phyloP scores from a whole-genome alignment of 805 yeast genomes.

The Teunomyces atbi region DNA sequence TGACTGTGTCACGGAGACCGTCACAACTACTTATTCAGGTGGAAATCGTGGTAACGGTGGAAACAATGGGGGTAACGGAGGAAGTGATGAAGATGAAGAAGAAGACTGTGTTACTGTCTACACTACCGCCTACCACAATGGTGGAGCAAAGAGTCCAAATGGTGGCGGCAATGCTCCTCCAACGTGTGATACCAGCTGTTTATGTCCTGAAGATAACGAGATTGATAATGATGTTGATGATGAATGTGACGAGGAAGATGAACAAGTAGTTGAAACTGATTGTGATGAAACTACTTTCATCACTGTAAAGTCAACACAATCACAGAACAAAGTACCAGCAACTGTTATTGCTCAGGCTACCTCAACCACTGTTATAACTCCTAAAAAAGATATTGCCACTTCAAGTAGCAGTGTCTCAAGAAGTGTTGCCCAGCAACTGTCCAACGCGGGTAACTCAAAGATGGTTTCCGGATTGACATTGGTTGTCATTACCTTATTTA shows the following conservation, averaged over 20 bases:
- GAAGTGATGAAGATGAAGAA: constrained; percentile 9
- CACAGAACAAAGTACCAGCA: background rate
- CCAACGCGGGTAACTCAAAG: constrained; percentile 11
- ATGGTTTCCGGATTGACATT: constrained; percentile 8
- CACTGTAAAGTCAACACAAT: constrained; percentile 1
- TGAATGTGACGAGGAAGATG: constrained; percentile 12
- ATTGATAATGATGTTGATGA: constrained; percentile 14
- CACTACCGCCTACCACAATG: constrained; percentile 11
- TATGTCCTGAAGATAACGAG: constrained; percentile 12
- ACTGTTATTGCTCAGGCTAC: constrained; percentile 6
- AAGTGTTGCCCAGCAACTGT: background rate
- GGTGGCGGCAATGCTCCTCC: constrained; percentile 9
- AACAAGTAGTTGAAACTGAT: constrained; percentile 11
- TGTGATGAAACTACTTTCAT: constrained; percentile 3
- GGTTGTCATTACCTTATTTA: constrained; percentile 9
- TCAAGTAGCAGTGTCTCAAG: background rate
- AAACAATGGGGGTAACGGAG: constrained; percentile 3
- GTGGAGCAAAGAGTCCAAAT: constrained; percentile 1
- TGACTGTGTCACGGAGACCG: constrained; percentile 5
- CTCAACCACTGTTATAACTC: background rate
- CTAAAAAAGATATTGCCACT: constrained; percentile 7
- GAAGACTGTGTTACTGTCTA: constrained; percentile 7
- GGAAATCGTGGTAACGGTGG: constrained; percentile 3
- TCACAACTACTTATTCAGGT: constrained; percentile 1
- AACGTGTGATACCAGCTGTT: constrained; percentile 12